Percentiles rank a stretch among this genome's conserved stretches.
phyloP scores from a whole-genome alignment of 2,329 filamentous ascomycete genomes.

The Clonostachys rhizophaga region DNA sequence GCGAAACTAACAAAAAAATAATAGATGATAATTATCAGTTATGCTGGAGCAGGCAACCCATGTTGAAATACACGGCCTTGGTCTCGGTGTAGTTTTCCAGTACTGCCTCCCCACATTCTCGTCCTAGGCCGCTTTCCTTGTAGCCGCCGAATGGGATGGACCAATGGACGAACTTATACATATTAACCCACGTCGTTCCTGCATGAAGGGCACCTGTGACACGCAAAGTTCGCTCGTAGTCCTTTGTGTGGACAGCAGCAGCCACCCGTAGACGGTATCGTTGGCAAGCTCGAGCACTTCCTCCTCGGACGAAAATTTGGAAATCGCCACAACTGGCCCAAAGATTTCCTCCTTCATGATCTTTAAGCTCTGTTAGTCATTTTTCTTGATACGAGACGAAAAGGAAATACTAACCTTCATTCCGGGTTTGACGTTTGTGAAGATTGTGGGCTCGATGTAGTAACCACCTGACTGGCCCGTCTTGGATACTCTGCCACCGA shows the following conservation, averaged over 20 bases:
- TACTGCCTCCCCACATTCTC: conserved; percentile 3
- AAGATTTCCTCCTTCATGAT: conserved; percentile 46
- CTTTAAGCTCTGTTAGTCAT: conserved; percentile 1
- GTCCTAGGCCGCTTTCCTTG: conserved; percentile 5
- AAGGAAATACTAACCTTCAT: conserved; percentile 6
- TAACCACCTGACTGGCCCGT: conserved; percentile 29
- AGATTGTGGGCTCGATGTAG: conserved; percentile 30
- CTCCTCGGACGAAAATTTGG: conserved; percentile 40
- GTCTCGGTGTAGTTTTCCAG: conserved; percentile 5
- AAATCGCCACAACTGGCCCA: conserved; percentile 42
- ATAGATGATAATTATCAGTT: too few species aligned
- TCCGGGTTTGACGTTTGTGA: conserved; percentile 21
- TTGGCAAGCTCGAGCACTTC: conserved; percentile 41
- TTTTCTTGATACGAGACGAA: background rate
- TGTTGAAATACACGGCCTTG: conserved; percentile 4
- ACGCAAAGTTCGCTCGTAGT: conserved; percentile 3
- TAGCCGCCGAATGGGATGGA: conserved; percentile 5
- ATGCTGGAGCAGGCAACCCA: background rate
- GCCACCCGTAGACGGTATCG: conserved; percentile 38
- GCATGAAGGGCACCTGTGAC: conserved; percentile 5
- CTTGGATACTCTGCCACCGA: conserved; percentile 50
- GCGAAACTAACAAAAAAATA: too few species aligned
- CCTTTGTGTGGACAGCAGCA: conserved; percentile 4
- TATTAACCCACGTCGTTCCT: conserved; percentile 6
- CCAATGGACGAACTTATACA: conserved; percentile 3